Evolutionary conservation across 805 yeast genomes (phyloP).

Genomic region (Ascoidea rubescens): DNA sequence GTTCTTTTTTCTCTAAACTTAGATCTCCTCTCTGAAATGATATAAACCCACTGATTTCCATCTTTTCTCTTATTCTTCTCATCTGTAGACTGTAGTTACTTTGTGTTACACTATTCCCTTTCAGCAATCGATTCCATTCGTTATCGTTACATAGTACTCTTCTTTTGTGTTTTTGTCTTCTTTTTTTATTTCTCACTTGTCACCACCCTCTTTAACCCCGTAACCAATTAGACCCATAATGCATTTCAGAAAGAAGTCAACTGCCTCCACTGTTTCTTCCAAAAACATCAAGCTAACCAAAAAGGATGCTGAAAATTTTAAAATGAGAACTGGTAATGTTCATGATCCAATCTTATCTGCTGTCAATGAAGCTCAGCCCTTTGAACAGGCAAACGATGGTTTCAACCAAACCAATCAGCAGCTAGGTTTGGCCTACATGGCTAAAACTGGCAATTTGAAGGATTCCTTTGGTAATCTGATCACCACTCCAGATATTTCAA

Average conservation of each 20-base stretch:
- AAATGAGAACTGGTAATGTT: constrained; percentile 34
- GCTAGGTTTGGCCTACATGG: constrained; percentile 11
- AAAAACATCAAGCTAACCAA: constrained; percentile 26
- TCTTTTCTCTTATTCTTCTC: too few species aligned
- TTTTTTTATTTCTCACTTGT: too few species aligned
- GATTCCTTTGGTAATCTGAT: constrained; percentile 86
- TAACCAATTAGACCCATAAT: too few species aligned
- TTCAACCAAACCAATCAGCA: not conserved
- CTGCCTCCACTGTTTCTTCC: constrained; percentile 1
- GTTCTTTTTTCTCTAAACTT: too few species aligned
- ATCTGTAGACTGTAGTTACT: too few species aligned
- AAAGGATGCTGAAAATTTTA: constrained; percentile 39
- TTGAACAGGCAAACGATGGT: constrained; percentile 41
- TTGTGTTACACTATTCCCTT: too few species aligned
- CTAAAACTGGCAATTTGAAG: constrained; percentile 18
- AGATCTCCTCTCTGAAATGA: too few species aligned
- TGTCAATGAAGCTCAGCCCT: constrained; percentile 92
- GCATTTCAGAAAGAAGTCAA: not conserved
- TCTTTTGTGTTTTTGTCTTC: too few species aligned
- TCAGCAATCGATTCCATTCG: too few species aligned
- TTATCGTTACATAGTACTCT: too few species aligned
- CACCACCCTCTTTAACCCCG: too few species aligned
- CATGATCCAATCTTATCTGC: constrained; percentile 85
- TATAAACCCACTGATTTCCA: too few species aligned
- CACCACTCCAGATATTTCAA: constrained; percentile 68